Evolutionary conservation across 495 filamentous ascomycete species (phyloP).

Genomic region (Penicillium atrosanguineum): DNA sequence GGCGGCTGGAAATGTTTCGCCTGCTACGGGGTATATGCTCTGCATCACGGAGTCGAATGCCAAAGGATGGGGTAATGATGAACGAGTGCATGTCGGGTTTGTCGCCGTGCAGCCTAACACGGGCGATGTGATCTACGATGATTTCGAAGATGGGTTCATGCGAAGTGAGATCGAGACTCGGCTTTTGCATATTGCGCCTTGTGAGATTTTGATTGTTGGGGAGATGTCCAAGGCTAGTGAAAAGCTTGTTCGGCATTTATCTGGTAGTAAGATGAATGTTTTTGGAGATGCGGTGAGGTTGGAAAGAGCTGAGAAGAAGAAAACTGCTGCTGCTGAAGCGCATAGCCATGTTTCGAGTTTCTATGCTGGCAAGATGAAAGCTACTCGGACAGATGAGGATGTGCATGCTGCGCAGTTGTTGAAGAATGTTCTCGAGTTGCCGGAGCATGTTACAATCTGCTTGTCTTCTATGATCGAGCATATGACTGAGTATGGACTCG

Average conservation of each 20-base stretch:
- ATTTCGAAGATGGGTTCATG: constrained; percentile 99
- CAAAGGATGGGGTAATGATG: constrained; percentile 85
- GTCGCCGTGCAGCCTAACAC: constrained; percentile 94
- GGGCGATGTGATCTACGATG: constrained; percentile 93
- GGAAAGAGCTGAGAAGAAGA: constrained; percentile 69
- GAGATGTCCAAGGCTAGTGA: constrained; percentile 90
- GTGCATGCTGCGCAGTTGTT: constrained; percentile 59
- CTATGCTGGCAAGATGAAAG: constrained; percentile 84
- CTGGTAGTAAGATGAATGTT: constrained; percentile 84
- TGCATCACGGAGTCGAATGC: constrained; percentile 87
- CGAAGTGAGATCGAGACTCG: constrained; percentile 92
- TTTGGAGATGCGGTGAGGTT: constrained; percentile 89
- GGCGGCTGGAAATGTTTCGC: constrained; percentile 54
- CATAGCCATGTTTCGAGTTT: constrained; percentile 91
- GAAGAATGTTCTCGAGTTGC: constrained; percentile 80
- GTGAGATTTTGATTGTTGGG: constrained; percentile 94
- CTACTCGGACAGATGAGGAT: constrained; percentile 47
- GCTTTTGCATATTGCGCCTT: constrained; percentile 90
- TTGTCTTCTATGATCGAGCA: constrained; percentile 97
- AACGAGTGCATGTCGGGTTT: constrained; percentile 89
- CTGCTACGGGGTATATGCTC: constrained; percentile 83
- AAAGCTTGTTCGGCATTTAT: constrained; percentile 86
- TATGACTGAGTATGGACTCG: constrained; percentile 86
- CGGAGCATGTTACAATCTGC: constrained; percentile 85
- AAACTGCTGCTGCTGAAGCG: constrained; percentile 78